phyloP scores from a whole-genome alignment of 805 yeast species.

The Nakazawaea peltata region DNA sequence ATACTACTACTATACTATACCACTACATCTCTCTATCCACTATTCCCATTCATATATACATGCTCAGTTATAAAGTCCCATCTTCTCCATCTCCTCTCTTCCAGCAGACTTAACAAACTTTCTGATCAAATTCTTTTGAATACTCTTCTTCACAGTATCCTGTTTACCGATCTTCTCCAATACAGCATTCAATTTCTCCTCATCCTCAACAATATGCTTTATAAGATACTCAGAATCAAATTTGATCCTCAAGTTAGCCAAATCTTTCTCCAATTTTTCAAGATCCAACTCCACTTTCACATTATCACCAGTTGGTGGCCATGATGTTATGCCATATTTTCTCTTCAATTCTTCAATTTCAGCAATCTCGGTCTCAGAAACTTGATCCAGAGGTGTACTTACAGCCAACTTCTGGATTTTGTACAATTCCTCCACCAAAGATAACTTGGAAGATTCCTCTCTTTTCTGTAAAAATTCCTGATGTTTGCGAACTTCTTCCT shows the following conservation, averaged over 20 bases:
- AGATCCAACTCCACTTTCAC: conserved; percentile 26
- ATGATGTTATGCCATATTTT: conserved; percentile 37
- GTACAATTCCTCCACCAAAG: conserved; percentile 24
- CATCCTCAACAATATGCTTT: conserved; percentile 16
- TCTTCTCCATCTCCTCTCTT: conserved; percentile 16
- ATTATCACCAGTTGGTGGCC: conserved; percentile 35
- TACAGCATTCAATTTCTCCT: conserved; percentile 23
- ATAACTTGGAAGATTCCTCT: conserved; percentile 15
- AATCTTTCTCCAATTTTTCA: conserved; percentile 18
- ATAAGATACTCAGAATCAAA: conserved; percentile 19
- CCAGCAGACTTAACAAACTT: conserved; percentile 35
- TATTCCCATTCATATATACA: too few relatives aligned
- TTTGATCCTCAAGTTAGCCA: conserved; percentile 27
- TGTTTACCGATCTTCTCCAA: conserved; percentile 25
- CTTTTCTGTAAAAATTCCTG: conserved; percentile 47
- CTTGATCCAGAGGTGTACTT: conserved; percentile 12
- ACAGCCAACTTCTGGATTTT: conserved; percentile 11
- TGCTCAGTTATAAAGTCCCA: conserved; percentile 15
- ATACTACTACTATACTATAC: too few relatives aligned
- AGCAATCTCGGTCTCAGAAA: conserved; percentile 22
- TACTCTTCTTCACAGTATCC: conserved; percentile 38
- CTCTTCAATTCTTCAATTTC: conserved; percentile 30
- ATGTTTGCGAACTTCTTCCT: conserved; percentile 57
- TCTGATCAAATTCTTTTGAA: conserved; percentile 65
- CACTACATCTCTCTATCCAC: too few relatives aligned